Evolutionary conservation across 257 asterid genomes (phyloP).

Genomic region (Eucommia ulmoides): DNA sequence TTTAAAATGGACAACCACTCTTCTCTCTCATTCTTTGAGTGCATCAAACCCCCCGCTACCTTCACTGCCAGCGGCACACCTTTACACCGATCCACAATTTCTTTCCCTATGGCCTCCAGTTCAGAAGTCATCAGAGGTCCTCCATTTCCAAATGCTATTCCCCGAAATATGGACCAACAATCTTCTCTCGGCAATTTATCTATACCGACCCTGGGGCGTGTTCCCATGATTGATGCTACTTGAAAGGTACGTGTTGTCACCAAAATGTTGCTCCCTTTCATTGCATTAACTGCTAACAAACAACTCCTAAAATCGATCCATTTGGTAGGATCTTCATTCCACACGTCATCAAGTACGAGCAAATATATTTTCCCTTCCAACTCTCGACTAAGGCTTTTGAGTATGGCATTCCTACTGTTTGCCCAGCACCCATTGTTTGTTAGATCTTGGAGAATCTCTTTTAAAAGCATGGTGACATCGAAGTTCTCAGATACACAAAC

Average conservation of each 20-base stretch:
- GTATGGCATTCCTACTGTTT: not conserved
- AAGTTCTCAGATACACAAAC: constrained; percentile 10
- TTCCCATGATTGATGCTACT: constrained; percentile 3
- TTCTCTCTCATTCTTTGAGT: constrained; percentile 1
- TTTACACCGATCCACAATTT: constrained; percentile 5
- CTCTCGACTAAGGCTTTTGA: not conserved
- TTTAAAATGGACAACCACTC: constrained; percentile 8
- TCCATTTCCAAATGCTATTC: constrained; percentile 7
- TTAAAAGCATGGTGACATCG: constrained; percentile 9
- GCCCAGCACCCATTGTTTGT: not conserved
- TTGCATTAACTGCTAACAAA: constrained; percentile 10
- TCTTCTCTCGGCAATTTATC: not conserved
- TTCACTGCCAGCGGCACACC: constrained; percentile 18
- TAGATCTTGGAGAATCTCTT: constrained; percentile 4
- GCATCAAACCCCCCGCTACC: constrained; percentile 5
- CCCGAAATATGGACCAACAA: constrained; percentile 12
- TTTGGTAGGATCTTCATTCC: not conserved
- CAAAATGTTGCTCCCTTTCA: constrained; percentile 13
- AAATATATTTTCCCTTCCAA: constrained; percentile 4
- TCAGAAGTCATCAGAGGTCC: constrained; percentile 1
- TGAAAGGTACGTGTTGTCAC: constrained; percentile 11
- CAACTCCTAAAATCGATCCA: constrained; percentile 10
- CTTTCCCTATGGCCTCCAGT: not conserved
- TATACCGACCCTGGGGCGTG: not conserved
- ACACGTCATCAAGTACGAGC: constrained; percentile 23